These are phyloP conservation scores for Dactylellina haptotyla DNA, from an alignment of 2,329 filamentous ascomycete species.

Conservation along the genomic window DNA sequence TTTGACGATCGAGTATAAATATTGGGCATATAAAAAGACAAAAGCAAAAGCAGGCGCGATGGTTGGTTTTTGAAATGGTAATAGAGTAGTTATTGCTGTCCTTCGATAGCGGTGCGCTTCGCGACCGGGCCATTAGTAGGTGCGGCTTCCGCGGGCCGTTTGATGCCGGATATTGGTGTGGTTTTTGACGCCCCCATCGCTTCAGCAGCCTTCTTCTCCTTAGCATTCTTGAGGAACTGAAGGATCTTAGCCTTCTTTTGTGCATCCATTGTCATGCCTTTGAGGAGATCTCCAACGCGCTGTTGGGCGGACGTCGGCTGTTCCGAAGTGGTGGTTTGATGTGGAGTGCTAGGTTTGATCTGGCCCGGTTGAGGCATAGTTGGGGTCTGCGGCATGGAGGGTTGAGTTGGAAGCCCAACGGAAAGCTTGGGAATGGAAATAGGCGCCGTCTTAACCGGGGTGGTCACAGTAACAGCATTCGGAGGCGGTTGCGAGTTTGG, in stretches of 20 bases:
- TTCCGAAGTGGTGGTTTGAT: neutral
- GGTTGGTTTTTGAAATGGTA: neutral
- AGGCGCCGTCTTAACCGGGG: slow-evolving; percentile 1
- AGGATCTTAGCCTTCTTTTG: slow-evolving; percentile 32
- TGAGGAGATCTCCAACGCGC: slow-evolving; percentile 18
- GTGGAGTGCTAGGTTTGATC: neutral
- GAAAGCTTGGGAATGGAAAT: slow-evolving; percentile 7
- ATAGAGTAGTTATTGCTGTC: slow-evolving; percentile 22
- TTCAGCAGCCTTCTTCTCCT: slow-evolving; percentile 50
- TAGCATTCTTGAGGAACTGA: slow-evolving; percentile 40
- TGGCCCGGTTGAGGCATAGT: slow-evolving; percentile 11
- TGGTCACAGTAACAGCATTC: neutral
- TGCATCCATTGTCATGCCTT: slow-evolving; percentile 15
- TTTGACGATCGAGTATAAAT: neutral
- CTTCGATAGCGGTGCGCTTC: slow-evolving; percentile 36
- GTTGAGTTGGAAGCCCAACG: neutral
- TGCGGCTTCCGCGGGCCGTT: slow-evolving; percentile 28
- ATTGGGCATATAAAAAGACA: neutral
- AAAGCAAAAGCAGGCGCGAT: neutral
- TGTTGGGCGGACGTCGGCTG: neutral
- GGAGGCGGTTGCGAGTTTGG: neutral
- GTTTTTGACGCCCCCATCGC: slow-evolving; percentile 25
- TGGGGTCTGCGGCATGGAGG: neutral
- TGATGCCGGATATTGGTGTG: slow-evolving; percentile 6
- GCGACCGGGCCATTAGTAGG: slow-evolving; percentile 13